A percentile compares a stretch with the other conserved stretches of the same genome.
Evolutionary conservation across 2,329 filamentous ascomycete genomes (phyloP).

Genomic region (Scopulariopsis brevicaulis): DNA sequence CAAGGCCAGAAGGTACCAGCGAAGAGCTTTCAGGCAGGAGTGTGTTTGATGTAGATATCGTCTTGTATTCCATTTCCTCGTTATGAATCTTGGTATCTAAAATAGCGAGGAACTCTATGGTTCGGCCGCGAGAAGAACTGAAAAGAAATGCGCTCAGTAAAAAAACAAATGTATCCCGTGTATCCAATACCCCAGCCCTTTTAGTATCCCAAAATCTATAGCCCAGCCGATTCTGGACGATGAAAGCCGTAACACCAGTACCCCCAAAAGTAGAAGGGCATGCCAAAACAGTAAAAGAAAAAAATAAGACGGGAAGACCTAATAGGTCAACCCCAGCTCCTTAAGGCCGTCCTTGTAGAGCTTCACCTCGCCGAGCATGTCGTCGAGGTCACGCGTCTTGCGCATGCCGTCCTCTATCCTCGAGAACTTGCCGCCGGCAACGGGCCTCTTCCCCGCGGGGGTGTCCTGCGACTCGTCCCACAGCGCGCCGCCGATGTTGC

Average conservation of each 20-base stretch:
- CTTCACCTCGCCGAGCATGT: conserved; percentile 71
- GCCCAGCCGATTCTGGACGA: not conserved
- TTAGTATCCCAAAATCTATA: not conserved
- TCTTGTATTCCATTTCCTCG: not conserved
- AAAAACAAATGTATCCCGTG: too few species aligned
- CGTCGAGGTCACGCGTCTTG: conserved; percentile 53
- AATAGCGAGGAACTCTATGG: not conserved
- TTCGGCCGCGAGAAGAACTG: not conserved
- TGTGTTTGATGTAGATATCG: not conserved
- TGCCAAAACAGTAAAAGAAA: not conserved
- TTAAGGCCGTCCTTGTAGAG: conserved; percentile 44
- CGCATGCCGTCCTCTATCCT: conserved; percentile 61
- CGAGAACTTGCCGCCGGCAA: conserved; percentile 48
- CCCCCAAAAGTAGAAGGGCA: not conserved
- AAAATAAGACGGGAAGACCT: not conserved
- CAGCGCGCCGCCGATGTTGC: conserved; percentile 65
- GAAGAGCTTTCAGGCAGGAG: too few species aligned
- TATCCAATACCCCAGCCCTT: not conserved
- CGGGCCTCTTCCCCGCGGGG: conserved; percentile 22
- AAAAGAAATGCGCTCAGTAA: not conserved
- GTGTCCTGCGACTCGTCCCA: conserved; percentile 30
- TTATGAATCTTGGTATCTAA: not conserved
- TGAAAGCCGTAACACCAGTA: not conserved
- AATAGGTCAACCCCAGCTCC: conserved; percentile 21
- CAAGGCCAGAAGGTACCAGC: too few species aligned